Conservation (phyloP, 1,139 yeast genomes). For the Protomyces pachydermus region DNA sequence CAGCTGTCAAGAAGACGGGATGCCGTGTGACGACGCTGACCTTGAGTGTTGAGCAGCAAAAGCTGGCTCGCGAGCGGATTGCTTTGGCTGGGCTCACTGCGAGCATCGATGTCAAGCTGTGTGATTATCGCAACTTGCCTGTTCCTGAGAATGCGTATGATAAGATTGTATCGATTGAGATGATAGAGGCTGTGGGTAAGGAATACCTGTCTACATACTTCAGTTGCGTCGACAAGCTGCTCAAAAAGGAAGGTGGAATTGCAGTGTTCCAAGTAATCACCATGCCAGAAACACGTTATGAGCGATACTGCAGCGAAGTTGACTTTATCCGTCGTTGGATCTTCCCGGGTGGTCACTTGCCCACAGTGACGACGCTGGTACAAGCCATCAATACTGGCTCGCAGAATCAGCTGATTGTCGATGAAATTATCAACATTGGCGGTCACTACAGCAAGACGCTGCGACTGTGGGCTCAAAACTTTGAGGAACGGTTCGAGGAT, state of each 20-base stretch:
- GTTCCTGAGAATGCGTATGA: constrained; percentile 15
- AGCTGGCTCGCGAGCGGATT: constrained; percentile 16
- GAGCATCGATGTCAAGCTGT: constrained; percentile 17
- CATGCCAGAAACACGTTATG: constrained; percentile 85
- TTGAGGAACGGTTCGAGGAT: constrained; percentile 15
- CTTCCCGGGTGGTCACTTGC: constrained; percentile 26
- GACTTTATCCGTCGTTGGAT: constrained; percentile 26
- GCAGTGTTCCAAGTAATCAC: constrained; percentile 55
- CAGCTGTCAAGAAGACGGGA: constrained; percentile 14
- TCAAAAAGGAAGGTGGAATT: constrained; percentile 41
- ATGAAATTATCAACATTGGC: constrained; percentile 21
- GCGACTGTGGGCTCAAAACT: constrained; percentile 17
- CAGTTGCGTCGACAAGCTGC: constrained; percentile 14
- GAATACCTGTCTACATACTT: constrained; percentile 25
- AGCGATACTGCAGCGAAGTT: constrained; percentile 37
- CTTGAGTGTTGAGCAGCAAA: constrained; percentile 19
- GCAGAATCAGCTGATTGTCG: constrained; percentile 17
- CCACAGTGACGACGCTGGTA: constrained; percentile 20
- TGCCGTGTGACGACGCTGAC: constrained; percentile 25
- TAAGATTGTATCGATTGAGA: constrained; percentile 24
- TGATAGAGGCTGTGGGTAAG: constrained; percentile 24
- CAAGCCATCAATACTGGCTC: constrained; percentile 21
- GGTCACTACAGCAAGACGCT: constrained; percentile 25
- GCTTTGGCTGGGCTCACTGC: constrained; percentile 13
- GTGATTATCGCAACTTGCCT: constrained; percentile 22